Percentiles rank a stretch among this genome's conserved stretches.
These are phyloP conservation scores for Synchytrium microbalum DNA, from an alignment of 371 early-diverging fungal genomes.

Conservation along the genomic window DNA sequence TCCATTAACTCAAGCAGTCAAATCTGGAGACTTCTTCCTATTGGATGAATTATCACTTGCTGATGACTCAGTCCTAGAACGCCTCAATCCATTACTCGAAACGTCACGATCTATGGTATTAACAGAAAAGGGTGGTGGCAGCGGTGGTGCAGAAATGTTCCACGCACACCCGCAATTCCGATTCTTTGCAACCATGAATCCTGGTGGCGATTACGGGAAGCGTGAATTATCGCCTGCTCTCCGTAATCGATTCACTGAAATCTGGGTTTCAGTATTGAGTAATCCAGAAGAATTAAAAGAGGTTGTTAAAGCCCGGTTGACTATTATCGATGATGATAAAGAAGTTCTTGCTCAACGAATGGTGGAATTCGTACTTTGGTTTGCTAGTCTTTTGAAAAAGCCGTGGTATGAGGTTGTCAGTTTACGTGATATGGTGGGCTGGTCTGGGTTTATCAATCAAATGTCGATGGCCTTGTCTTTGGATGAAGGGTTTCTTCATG, in stretches of 20 bases:
- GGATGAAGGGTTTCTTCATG: constrained; percentile 72
- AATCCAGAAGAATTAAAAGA: constrained; percentile 67
- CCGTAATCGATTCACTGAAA: constrained; percentile 98
- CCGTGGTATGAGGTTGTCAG: constrained; percentile 48
- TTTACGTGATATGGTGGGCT: constrained; percentile 87
- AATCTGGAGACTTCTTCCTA: constrained; percentile 88
- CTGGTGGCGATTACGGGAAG: constrained; percentile 99
- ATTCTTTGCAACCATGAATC: constrained; percentile 99
- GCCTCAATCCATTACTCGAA: constrained; percentile 97
- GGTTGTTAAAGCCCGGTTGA: constrained; percentile 61
- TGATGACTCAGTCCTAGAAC: constrained; percentile 98
- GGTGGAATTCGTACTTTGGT: constrained; percentile 53
- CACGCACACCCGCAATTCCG: constrained; percentile 69
- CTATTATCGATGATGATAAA: too few relatives aligned
- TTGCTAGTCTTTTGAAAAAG: constrained; percentile 29
- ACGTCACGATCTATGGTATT: constrained; percentile 82
- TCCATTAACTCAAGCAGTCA: constrained; percentile 90
- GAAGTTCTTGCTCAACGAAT: constrained; percentile 32
- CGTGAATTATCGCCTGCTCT: constrained; percentile 99
- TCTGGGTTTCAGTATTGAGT: constrained; percentile 89
- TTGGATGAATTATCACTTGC: constrained; percentile 99
- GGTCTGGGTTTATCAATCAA: constrained; percentile 78
- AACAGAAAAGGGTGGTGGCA: constrained; percentile 73
- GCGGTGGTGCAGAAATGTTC: constrained; percentile 55
- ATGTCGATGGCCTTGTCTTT: constrained; percentile 27